Evolutionary conservation across 1,284 basidiomycete species (phyloP), one percentile per base, ranked within the genome.

Genomic region (Melampsora americana): DNA sequence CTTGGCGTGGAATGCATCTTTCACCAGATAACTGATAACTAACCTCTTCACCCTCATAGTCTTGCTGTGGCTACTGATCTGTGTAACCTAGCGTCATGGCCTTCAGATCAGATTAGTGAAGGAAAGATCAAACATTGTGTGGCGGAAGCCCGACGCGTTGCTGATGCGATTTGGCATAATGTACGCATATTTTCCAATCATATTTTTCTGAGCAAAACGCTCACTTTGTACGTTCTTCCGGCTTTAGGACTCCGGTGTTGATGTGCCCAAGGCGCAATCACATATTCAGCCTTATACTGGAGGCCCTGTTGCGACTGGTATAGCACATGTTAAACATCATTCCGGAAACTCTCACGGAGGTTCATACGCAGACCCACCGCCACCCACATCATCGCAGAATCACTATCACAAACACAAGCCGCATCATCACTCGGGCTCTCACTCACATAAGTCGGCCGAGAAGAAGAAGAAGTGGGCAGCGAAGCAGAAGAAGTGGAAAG

Each of bases 61-160:
- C 61, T 72, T 30, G 44, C 59, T n/a, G 69, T 44, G 59, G 69
- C 69, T 39, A 65, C 69, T 5, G 64, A 72, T 48, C 9, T 72
- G 20, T 72, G 69, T 59, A 72, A 72, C 48, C 61, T 72, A 50
- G 26, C 30, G 5, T 64, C 69, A n/a, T 53, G 61, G 39, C 60
- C 44, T 30, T 9, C 23, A 26, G n/a, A 72, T 32, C 16, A 50
- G 42, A 64, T 71, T 20, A 18, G 39, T 4, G 20, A 39, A 72
- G 61, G 32, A 20, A 9, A 5, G 18, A 11, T 72, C 3, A 42
- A 72, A 14, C 12, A 35, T 26, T 9, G n/a, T 18, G 30, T 72
- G 5, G 6, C 7, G 9, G 32, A 32, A 28, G 69, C 69, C n/a
- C 1, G 42, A 2, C 5, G 9, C 11, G 69, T 72, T 35, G 39